Evolutionary conservation across 139 green algal genomes (phyloP).

Genomic region (Edaphochlamys debaryana): DNA sequence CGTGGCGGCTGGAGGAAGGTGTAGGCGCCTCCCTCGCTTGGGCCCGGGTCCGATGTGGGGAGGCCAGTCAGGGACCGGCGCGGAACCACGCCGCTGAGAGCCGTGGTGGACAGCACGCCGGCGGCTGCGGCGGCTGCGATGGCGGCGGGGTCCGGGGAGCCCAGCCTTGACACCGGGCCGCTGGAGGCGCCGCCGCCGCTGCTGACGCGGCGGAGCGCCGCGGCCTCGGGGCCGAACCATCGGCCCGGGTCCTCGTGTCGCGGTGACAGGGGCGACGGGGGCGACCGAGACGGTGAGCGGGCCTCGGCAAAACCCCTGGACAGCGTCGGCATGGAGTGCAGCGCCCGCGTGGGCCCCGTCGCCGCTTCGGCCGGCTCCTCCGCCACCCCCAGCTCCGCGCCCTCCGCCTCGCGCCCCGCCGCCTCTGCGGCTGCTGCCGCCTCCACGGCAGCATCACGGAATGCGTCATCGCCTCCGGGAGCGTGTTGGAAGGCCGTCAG

Average conservation of each 20-base stretch:
- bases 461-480: neutral
- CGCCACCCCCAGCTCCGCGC: too few species aligned
- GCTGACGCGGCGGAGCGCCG: too few species aligned
- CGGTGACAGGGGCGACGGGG: neutral
- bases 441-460: too few species aligned
- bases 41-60: neutral
- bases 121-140: too few species aligned
- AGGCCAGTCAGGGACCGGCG: neutral
- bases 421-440: neutral
- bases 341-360: neutral
- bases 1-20: slow-evolving; percentile 30
- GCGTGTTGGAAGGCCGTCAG: neutral
- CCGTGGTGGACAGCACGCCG: neutral
- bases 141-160: neutral
- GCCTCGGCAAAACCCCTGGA: slow-evolving; percentile 11
- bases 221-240: neutral
- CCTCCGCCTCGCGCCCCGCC: neutral
- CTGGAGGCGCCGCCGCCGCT: too few species aligned
- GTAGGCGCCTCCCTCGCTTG: neutral
- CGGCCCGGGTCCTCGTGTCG: neutral
- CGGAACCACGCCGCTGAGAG: too few species aligned
- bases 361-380: too few species aligned
- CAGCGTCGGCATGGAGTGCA: slow-evolving; percentile 7
- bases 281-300: neutral
- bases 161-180: too few species aligned